Evolutionary conservation across 2,329 filamentous ascomycete genomes (phyloP).

Genomic region (Aspergillus japonicus): DNA sequence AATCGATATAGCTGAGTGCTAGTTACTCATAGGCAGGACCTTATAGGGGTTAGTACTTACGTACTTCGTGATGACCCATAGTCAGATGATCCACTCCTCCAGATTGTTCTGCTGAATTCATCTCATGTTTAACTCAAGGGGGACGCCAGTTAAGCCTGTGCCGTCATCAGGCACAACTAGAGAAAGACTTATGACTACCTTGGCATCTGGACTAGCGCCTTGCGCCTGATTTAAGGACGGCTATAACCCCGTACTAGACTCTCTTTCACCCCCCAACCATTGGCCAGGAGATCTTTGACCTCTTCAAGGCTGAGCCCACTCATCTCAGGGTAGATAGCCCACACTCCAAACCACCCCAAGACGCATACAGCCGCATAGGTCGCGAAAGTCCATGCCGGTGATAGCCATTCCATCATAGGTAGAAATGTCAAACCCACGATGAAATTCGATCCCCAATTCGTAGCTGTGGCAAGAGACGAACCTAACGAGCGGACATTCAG

Average conservation of each 20-base stretch:
- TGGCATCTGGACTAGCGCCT: not conserved
- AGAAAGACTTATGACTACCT: not conserved
- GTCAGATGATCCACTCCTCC: too few relatives aligned
- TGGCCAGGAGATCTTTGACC: constrained; percentile 66
- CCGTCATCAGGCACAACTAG: not conserved
- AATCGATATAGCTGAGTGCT: too few relatives aligned
- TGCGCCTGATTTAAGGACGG: not conserved
- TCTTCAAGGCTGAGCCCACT: constrained; percentile 79
- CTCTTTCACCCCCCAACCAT: constrained; percentile 69
- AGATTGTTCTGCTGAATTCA: too few relatives aligned
- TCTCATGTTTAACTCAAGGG: too few relatives aligned
- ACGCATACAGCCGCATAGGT: constrained; percentile 72
- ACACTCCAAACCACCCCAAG: constrained; percentile 66
- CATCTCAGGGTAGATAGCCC: constrained; percentile 81
- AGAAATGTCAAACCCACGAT: constrained; percentile 82
- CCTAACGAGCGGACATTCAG: constrained; percentile 61
- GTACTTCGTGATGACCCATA: too few relatives aligned
- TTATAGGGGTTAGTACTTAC: too few relatives aligned
- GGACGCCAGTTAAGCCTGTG: not conserved
- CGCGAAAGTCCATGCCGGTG: constrained; percentile 73
- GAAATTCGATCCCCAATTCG: constrained; percentile 87
- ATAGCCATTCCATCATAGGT: constrained; percentile 76
- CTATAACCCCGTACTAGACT: constrained; percentile 31
- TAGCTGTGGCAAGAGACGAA: constrained; percentile 64
- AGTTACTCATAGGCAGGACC: too few relatives aligned